Evolutionary conservation across 163 green algal genomes (phyloP), one percentile per base, ranked within the genome.

Genomic region (Scenedesmus sp.): DNA sequence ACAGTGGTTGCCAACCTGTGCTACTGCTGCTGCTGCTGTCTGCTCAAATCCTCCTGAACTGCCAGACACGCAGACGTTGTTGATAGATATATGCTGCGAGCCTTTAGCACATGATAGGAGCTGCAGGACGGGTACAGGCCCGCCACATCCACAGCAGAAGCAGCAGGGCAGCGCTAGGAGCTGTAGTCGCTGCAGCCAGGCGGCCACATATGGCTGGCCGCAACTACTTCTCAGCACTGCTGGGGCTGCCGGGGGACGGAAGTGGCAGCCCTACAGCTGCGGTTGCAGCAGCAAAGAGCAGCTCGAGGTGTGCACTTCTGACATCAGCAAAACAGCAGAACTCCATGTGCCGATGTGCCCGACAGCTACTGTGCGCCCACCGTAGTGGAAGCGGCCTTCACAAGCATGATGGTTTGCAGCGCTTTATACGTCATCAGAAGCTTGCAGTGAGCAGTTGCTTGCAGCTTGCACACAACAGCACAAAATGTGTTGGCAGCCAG

Each of bases 191-290:
- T 79, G 70, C 70, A 79, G 81, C 46, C 20, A 64, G 18, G 52
- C 10, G 8, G 62, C 62, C 85, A 55, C 18, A 74, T 0, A 90
- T 90, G 86, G 67, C 66, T 9, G 56, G 9, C 54, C 34, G 18
- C 3, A 92, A 92, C 77, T 92, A 85, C 81, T 92, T 89, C 62
- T 59, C 64, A 73, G 88, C 88, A 13, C 66, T 92, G 8, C 23
- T 74, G 18, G 66, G 66, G 3, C 23, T 92, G 12, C 23, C 56
- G 20, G 5, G 77, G 5, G 88, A 92, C 23, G 88, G 70, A 0
- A 82, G 76, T n/a, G 54, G 90, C 90, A 88, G 85, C 73, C 64
- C 62, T 34, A 23, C 64, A 62, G 77, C 56, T n/a, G 89, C 85
- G 15, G 84, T 74, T 34, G 82, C 66, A 23, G 70, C 59, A 56